A percentile compares a stretch with the other conserved stretches of the same genome.
Evolutionary conservation across 2,329 filamentous ascomycete species (phyloP).

Genomic region (Xylaria polymorpha): DNA sequence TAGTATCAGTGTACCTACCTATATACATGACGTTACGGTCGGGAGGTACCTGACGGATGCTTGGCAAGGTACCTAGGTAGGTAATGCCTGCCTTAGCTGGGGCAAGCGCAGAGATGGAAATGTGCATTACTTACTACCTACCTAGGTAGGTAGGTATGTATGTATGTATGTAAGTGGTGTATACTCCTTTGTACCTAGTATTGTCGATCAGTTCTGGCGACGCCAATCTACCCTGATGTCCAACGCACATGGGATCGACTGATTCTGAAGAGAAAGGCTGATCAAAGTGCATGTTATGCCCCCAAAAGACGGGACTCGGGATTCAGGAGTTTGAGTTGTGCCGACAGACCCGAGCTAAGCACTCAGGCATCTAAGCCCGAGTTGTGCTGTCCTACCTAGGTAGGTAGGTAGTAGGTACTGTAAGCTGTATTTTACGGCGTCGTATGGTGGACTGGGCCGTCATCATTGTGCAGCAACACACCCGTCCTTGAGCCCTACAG

Average conservation of each 20-base stretch:
- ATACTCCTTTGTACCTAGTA: not conserved
- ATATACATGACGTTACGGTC: too few species aligned
- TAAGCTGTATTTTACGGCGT: too few species aligned
- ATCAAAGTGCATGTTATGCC: slow-evolving; percentile 20
- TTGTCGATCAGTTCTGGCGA: slow-evolving; percentile 24
- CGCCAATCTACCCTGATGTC: slow-evolving; percentile 3
- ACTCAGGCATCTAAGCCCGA: not conserved
- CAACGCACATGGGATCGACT: slow-evolving; percentile 5
- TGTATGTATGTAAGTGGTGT: not conserved
- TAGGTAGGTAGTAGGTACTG: too few species aligned
- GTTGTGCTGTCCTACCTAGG: slow-evolving; percentile 1
- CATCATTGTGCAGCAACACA: slow-evolving; percentile 17
- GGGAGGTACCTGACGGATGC: too few species aligned
- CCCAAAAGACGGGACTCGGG: slow-evolving; percentile 4
- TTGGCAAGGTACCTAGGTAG: too few species aligned
- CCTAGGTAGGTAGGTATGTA: too few species aligned
- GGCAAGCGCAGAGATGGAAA: not conserved
- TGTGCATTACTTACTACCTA: too few species aligned
- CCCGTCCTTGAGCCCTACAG: not conserved
- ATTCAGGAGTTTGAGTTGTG: slow-evolving; percentile 17
- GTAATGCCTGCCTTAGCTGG: not conserved
- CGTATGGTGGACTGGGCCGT: too few species aligned
- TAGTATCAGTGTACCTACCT: too few species aligned
- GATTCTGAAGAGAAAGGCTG: slow-evolving; percentile 8
- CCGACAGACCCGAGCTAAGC: slow-evolving; percentile 33